Evolutionary conservation across 2,329 filamentous ascomycete species (phyloP).

Genomic region (Chaetomium globosum): DNA sequence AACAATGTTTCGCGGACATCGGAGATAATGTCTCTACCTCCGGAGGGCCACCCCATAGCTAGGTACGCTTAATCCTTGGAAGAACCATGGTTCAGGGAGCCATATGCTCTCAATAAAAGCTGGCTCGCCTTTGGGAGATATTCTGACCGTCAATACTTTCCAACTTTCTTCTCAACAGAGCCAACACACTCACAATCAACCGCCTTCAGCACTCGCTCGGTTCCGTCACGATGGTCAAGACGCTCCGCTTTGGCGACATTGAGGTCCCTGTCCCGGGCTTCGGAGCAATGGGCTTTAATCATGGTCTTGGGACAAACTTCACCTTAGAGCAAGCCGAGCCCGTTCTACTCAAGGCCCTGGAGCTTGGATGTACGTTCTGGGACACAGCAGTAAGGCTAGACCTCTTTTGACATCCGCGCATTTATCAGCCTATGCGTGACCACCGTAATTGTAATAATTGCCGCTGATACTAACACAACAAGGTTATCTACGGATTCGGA

Average conservation of each 20-base stretch:
- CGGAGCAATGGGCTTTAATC: conserved; percentile 16
- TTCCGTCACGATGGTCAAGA: conserved; percentile 13
- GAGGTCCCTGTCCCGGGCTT: conserved; percentile 14
- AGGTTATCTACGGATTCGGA: conserved; percentile 12
- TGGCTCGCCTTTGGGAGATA: background rate
- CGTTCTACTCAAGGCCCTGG: conserved; percentile 11
- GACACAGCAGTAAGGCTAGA: conserved; percentile 16
- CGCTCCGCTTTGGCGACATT: conserved; percentile 16
- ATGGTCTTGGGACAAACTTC: conserved; percentile 12
- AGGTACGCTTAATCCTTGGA: background rate
- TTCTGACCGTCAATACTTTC: background rate
- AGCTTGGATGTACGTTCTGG: conserved; percentile 22
- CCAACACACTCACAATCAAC: background rate
- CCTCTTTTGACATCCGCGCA: too few relatives aligned
- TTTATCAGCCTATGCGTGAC: too few relatives aligned
- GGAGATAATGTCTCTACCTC: conserved; percentile 12
- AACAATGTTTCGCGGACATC: background rate
- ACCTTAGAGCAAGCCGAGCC: conserved; percentile 18
- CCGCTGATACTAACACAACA: conserved; percentile 1
- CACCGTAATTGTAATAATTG: too few relatives aligned
- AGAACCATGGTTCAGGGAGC: background rate
- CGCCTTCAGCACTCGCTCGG: background rate
- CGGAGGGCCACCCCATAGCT: background rate
- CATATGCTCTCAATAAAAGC: background rate
- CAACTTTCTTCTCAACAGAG: background rate